Evolutionary conservation across 2,329 filamentous ascomycete genomes (phyloP).

Genomic region (Hypoxylon sp.): DNA sequence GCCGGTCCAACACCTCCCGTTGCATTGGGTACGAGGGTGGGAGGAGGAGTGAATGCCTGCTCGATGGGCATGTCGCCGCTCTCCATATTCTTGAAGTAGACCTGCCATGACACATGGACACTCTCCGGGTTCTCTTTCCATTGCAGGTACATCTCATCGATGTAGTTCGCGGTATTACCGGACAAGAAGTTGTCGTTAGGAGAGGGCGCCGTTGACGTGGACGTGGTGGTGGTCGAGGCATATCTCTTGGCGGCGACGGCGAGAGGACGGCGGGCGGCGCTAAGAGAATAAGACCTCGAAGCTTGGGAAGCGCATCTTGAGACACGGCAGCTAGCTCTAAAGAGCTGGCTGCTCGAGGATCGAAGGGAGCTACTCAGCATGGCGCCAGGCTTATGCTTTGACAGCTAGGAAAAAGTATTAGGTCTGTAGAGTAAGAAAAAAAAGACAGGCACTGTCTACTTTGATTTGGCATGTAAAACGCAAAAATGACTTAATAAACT

Average conservation of each 20-base stretch:
- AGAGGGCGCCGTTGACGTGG: slow-evolving; percentile 69
- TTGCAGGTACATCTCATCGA: slow-evolving; percentile 99
- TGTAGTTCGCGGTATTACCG: slow-evolving; percentile 97
- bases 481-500: slow-evolving; percentile 46
- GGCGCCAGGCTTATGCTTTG: slow-evolving; percentile 61
- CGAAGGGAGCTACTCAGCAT: slow-evolving; percentile 82
- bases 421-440: slow-evolving; percentile 21
- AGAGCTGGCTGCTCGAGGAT: slow-evolving; percentile 75
- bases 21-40: slow-evolving; percentile 87
- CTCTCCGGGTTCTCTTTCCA: slow-evolving; percentile 95
- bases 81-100: slow-evolving; percentile 99
- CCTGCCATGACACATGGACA: slow-evolving; percentile 98
- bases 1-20: slow-evolving; percentile 84
- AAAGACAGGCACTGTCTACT: slow-evolving; percentile 27
- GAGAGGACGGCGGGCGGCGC: slow-evolving; percentile 65
- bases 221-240: slow-evolving; percentile 61
- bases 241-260: slow-evolving; percentile 66
- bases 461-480: slow-evolving; percentile 38
- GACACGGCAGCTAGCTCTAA: slow-evolving; percentile 66
- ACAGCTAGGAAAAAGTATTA: slow-evolving; percentile 44
- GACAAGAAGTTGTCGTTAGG: slow-evolving; percentile 96
- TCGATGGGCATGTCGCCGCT: slow-evolving; percentile 97
- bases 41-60: slow-evolving; percentile 95
- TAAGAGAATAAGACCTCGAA: slow-evolving; percentile 62
- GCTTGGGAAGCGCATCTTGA: slow-evolving; percentile 56